A percentile compares a stretch with the other conserved stretches of the same genome.
phyloP scores from a whole-genome alignment of 192 early-diverging fungal genomes.

The Spizellomyces punctatus region DNA sequence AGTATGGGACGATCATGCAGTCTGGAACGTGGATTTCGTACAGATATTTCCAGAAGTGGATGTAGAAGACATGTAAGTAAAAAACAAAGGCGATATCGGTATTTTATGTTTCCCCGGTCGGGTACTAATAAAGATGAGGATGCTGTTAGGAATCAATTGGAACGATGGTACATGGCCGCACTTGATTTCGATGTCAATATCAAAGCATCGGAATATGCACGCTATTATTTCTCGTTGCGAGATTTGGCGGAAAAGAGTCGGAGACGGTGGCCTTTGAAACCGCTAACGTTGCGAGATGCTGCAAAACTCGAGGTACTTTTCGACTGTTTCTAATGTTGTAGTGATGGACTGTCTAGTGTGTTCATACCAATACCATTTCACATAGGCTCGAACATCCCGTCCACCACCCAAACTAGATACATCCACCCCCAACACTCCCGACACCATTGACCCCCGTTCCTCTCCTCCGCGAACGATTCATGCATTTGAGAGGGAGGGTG shows the following conservation, averaged over 20 bases:
- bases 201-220: constrained; percentile 63
- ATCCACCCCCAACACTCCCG: neutral
- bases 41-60: constrained; percentile 74
- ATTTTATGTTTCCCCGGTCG: neutral
- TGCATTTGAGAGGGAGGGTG: neutral
- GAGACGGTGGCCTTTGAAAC: constrained; percentile 32
- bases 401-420: constrained; percentile 20
- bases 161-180: constrained; percentile 62
- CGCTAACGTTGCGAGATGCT: constrained; percentile 18
- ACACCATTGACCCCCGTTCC: constrained; percentile 2
- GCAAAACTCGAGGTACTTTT: constrained; percentile 21
- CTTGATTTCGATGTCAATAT: constrained; percentile 71
- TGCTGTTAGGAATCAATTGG: constrained; percentile 62
- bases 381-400: neutral
- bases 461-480: neutral
- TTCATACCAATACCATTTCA: neutral
- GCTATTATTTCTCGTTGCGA: constrained; percentile 67
- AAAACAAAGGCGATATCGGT: neutral
- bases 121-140: neutral
- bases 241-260: constrained; percentile 41
- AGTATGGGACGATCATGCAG: constrained; percentile 87
- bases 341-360: neutral
- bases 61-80: constrained; percentile 64
- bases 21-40: constrained; percentile 81
- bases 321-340: neutral